Evolutionary conservation across 1,284 basidiomycete genomes (phyloP).

Genomic region (Boletellus dicymbophilus): DNA sequence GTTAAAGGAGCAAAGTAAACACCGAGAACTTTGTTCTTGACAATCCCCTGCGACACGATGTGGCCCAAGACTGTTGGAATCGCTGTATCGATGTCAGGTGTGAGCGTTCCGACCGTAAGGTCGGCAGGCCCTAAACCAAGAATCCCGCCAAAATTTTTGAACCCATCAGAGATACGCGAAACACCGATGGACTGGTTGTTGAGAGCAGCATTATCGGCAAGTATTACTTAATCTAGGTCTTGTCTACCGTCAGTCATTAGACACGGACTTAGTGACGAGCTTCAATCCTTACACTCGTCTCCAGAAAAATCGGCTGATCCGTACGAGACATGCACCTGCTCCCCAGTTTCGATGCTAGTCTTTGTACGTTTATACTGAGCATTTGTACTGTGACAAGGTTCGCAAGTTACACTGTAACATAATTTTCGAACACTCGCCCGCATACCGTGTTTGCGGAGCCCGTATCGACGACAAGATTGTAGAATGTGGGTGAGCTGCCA

Average conservation of each 20-base stretch:
- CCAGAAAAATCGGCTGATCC: conserved; percentile 21
- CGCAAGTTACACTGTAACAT: not conserved
- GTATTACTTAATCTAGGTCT: conserved; percentile 26
- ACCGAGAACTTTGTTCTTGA: conserved; percentile 17
- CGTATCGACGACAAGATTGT: conserved; percentile 30
- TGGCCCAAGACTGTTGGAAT: conserved; percentile 29
- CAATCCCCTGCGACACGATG: conserved; percentile 19
- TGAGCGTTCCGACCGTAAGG: conserved; percentile 19
- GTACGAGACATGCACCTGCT: conserved; percentile 23
- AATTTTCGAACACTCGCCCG: not conserved
- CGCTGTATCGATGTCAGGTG: not conserved
- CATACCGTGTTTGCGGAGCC: conserved; percentile 32
- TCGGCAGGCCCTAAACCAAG: conserved; percentile 26
- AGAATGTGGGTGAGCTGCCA: conserved; percentile 24
- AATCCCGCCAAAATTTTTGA: conserved; percentile 17
- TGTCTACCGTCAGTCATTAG: not conserved
- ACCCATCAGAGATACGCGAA: conserved; percentile 12
- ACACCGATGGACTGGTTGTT: conserved; percentile 26
- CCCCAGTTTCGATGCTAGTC: conserved; percentile 23
- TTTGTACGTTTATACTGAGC: conserved; percentile 20
- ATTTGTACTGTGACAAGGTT: conserved; percentile 12
- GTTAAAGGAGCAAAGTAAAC: conserved; percentile 26
- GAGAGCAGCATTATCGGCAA: conserved; percentile 19
- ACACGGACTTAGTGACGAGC: not conserved
- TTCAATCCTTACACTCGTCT: conserved; percentile 22